Base-by-base conservation (phyloP, 2,329 filamentous ascomycete species). In the Xylariaceae sp. region DNA sequence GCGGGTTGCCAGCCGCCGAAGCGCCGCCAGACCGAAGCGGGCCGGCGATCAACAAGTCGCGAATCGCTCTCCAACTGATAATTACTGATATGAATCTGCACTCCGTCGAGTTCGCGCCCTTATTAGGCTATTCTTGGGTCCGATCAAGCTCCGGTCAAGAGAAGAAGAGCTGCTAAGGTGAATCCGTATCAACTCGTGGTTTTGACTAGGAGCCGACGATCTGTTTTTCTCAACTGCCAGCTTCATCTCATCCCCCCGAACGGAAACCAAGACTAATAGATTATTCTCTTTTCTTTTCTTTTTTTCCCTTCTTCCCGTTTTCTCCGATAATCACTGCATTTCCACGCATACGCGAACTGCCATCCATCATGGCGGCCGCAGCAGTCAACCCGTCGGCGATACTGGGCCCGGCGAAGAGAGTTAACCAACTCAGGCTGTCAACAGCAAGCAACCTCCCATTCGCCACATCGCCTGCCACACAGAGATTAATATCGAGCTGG, bases 111-210 rank as follows among this genome's bases (percentile, higher is more conserved):
- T 30, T 11, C 7, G 23, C n/a, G 11, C 13, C 42, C 42, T 45
- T 45, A 15, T 45, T 45, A 45, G 13, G 13, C 13, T 45, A 45
- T 23, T 13, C 5, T 15, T 58, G 57, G 56, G 57, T 64, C 62
- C 62, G 62, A 55, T 62, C 55, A 56, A 56, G 51, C 55, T 57
- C 62, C 62, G 62, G 49, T 23, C n/a, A 47, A 18, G 45, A 45
- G 42, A 45, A 45, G 3, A 42, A 9, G 23, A 30, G 23, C 23
- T 9, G 37, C 11, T 42, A 42, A 42, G 8, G 11, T 42, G 11
- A 42, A 13, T 10, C 37, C 11, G 8, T 7, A 13, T 51, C 34
- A 56, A 56, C 55, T 39, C 49, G 52, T 50, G 23, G 23, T 1
- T 30, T 53, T 13, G 17, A 50, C 7, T 4, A 50, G 7, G 18